These are phyloP conservation scores for Butyriboletus loyo DNA, from an alignment of 768 basidiomycete species.

Conservation along the genomic window DNA sequence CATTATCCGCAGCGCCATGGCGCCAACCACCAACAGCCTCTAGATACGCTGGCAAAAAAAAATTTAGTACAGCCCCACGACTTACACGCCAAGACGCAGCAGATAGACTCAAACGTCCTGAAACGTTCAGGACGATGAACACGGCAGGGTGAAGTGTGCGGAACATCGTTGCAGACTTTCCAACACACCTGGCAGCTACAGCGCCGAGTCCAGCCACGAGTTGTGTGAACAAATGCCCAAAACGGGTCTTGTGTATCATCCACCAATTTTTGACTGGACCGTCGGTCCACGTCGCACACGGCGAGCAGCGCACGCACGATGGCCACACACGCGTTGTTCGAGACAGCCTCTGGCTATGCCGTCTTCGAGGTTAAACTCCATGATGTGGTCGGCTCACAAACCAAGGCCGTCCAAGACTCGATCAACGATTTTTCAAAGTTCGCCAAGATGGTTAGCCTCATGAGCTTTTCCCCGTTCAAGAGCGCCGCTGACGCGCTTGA, in stretches of 20 bases:
- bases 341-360: slow-evolving; percentile 92
- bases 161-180: background rate
- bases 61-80: slow-evolving; percentile 3
- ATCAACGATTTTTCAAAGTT: slow-evolving; percentile 87
- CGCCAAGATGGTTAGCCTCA: slow-evolving; percentile 84
- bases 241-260: background rate
- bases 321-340: slow-evolving; percentile 88
- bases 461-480: slow-evolving; percentile 93
- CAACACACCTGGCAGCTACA: background rate
- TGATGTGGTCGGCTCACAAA: slow-evolving; percentile 84
- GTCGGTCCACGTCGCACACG: slow-evolving; percentile 32
- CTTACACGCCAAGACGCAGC: background rate
- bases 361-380: slow-evolving; percentile 83
- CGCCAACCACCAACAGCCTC: background rate
- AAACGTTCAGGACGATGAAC: background rate
- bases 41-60: background rate
- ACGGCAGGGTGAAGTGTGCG: no score
- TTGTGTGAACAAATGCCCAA: slow-evolving; percentile 7
- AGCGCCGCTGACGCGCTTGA: slow-evolving; percentile 91
- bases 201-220: background rate
- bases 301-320: slow-evolving; percentile 37
- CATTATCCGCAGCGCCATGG: background rate
- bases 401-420: slow-evolving; percentile 77
- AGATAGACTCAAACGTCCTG: background rate
- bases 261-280: slow-evolving; percentile 22